phyloP scores from a whole-genome alignment of 2,329 filamentous ascomycete species.

The Cladosporium colombiae region DNA sequence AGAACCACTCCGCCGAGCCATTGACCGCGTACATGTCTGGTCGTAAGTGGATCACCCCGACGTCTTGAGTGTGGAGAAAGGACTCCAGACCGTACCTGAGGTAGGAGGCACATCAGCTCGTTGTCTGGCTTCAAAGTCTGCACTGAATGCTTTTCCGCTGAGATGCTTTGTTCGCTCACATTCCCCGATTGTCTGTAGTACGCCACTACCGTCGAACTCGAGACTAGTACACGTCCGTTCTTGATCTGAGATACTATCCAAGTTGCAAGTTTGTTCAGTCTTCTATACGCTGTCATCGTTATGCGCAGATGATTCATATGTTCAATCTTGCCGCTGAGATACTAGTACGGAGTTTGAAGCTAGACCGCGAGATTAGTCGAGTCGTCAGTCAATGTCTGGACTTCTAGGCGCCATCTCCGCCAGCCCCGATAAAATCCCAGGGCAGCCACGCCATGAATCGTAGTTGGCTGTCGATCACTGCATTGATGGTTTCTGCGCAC shows the following conservation, averaged over 20 bases:
- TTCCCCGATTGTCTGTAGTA: too few relatives aligned
- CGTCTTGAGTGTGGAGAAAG: neutral
- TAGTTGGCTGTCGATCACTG: conserved; percentile 8
- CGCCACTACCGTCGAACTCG: too few relatives aligned
- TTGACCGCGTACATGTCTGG: conserved; percentile 12
- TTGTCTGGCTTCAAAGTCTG: neutral
- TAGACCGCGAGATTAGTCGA: neutral
- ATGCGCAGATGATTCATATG: too few relatives aligned
- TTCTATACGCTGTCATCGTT: too few relatives aligned
- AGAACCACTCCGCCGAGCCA: conserved; percentile 10
- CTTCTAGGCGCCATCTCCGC: neutral
- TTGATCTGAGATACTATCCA: too few relatives aligned
- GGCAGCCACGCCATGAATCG: neutral
- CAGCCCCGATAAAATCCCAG: neutral
- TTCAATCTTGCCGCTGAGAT: too few relatives aligned
- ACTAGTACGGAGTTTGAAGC: too few relatives aligned
- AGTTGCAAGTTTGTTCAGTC: too few relatives aligned
- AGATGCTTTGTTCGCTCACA: too few relatives aligned
- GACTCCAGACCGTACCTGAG: neutral
- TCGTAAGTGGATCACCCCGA: neutral
- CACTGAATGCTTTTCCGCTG: too few relatives aligned
- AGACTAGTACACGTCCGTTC: too few relatives aligned
- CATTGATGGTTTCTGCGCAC: neutral
- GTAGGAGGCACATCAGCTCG: too few relatives aligned
- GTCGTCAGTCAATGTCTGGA: neutral